Evolutionary conservation across 371 early-diverging fungal species (phyloP).

Genomic region (Mortierella sp.): DNA sequence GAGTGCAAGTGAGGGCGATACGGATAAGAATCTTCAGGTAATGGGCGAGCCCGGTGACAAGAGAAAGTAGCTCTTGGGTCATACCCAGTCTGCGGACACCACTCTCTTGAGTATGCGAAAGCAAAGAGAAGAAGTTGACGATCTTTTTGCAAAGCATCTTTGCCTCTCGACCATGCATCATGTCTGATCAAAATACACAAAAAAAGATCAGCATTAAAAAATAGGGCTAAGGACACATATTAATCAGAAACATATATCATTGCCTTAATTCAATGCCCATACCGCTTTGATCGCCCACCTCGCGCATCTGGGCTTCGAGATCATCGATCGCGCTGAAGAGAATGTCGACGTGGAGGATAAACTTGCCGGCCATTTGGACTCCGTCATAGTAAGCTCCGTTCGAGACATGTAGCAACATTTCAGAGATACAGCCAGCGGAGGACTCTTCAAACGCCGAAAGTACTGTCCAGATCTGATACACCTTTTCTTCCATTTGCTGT

Average conservation of each 20-base stretch:
- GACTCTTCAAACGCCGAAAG: constrained; percentile 97
- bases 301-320: constrained; percentile 74
- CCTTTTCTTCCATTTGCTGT: constrained; percentile 84
- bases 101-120: constrained; percentile 83
- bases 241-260: not conserved
- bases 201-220: not conserved
- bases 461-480: constrained; percentile 91
- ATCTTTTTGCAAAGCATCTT: constrained; percentile 92
- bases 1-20: constrained; percentile 87
- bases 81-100: constrained; percentile 74
- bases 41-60: constrained; percentile 94
- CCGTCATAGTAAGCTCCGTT: constrained; percentile 90
- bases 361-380: constrained; percentile 88
- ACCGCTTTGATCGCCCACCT: constrained; percentile 67
- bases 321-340: constrained; percentile 92
- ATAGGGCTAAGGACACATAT: not conserved
- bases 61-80: constrained; percentile 89
- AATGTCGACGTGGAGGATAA: constrained; percentile 93
- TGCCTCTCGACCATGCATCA: constrained; percentile 86
- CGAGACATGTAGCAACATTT: constrained; percentile 95
- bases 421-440: constrained; percentile 95
- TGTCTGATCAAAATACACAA: constrained; percentile 50
- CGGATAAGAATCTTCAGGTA: constrained; percentile 93
- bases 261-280: not conserved
- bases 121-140: constrained; percentile 90